Evolutionary conservation across 2,329 filamentous ascomycete genomes (phyloP).

Genomic region (Sphaceloma murrayae): DNA sequence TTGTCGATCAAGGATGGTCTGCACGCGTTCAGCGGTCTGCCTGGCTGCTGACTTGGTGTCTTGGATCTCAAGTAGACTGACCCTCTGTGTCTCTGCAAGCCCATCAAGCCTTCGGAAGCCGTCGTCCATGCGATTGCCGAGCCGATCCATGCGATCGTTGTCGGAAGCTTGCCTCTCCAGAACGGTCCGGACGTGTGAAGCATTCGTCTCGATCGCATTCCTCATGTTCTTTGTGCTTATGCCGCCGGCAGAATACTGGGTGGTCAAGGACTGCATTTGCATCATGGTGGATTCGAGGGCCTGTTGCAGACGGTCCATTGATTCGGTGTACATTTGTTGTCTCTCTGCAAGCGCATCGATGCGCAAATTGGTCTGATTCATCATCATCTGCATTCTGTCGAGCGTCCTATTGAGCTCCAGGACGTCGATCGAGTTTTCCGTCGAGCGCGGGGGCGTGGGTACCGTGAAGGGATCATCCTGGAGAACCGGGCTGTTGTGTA

Average conservation of each 20-base stretch:
- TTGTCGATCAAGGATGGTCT: slow-evolving; percentile 19
- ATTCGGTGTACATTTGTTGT: slow-evolving; percentile 15
- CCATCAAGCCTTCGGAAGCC: slow-evolving; percentile 1
- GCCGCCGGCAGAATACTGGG: slow-evolving; percentile 8
- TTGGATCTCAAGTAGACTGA: slow-evolving; percentile 16
- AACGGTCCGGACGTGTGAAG: slow-evolving; percentile 9
- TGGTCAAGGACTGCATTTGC: slow-evolving; percentile 12
- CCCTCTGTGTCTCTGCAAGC: slow-evolving; percentile 9
- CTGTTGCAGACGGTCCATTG: slow-evolving; percentile 9
- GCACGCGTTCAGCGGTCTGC: slow-evolving; percentile 16
- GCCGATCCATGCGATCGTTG: background rate
- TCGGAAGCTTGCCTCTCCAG: slow-evolving; percentile 14
- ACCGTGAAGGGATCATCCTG: slow-evolving; percentile 19
- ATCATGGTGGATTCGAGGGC: slow-evolving; percentile 8
- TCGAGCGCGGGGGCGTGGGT: slow-evolving; percentile 8
- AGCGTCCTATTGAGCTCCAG: slow-evolving; percentile 16
- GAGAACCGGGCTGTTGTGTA: background rate
- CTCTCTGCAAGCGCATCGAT: slow-evolving; percentile 9
- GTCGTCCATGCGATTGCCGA: slow-evolving; percentile 6
- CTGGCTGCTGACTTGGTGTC: slow-evolving; percentile 14
- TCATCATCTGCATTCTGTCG: slow-evolving; percentile 17
- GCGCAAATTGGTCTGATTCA: slow-evolving; percentile 13
- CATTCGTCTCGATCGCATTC: slow-evolving; percentile 13
- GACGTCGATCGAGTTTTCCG: slow-evolving; percentile 11
- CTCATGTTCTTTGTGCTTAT: slow-evolving; percentile 16